Evolutionary conservation across 2,329 filamentous ascomycete species (phyloP).

Genomic region (Talaromyces sp.): DNA sequence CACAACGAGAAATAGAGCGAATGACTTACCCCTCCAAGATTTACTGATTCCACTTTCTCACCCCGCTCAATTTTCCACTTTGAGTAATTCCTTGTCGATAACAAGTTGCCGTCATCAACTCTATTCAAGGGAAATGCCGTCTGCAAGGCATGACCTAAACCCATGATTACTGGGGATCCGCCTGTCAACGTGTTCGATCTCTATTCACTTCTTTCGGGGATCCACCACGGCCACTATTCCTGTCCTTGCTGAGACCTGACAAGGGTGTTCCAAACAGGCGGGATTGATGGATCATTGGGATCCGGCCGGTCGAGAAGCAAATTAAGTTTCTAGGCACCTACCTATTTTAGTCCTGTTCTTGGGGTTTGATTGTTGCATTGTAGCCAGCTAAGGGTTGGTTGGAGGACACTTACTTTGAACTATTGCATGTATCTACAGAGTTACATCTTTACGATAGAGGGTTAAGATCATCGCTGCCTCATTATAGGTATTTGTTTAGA

Average conservation of each 20-base stretch:
- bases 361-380: too few species aligned
- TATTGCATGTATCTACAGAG: not conserved
- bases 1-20: not conserved
- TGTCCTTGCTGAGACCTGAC: not conserved
- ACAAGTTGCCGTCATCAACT: not conserved
- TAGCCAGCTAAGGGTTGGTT: not conserved
- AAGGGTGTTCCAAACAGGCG: conserved; percentile 6
- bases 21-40: not conserved
- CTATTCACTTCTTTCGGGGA: not conserved
- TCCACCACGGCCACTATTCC: not conserved
- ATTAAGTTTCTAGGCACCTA: not conserved
- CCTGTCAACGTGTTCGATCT: conserved; percentile 2
- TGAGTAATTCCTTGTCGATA: not conserved
- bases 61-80: not conserved
- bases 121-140: not conserved
- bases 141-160: not conserved
- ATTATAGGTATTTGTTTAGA: not conserved
- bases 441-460: not conserved
- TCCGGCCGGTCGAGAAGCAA: not conserved
- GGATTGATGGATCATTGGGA: not conserved
- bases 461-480: not conserved
- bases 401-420: not conserved
- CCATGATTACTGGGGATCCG: not conserved
- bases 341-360: not conserved
- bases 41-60: not conserved